Conservation (phyloP, 768 basidiomycete genomes). For the Daedaleopsis sinensis region DNA sequence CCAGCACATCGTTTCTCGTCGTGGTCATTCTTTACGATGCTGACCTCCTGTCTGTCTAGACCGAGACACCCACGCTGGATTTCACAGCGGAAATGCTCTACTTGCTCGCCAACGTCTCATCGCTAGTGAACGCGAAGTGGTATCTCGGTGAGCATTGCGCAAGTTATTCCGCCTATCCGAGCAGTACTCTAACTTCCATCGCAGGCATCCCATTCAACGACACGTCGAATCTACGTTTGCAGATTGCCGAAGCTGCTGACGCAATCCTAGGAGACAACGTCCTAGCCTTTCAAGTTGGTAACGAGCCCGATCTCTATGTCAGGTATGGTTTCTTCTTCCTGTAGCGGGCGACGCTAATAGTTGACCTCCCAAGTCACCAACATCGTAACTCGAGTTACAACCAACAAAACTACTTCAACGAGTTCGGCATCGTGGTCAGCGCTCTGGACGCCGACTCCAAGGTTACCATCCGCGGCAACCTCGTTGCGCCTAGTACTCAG, state of each 20-base stretch:
- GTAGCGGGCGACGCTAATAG: not conserved
- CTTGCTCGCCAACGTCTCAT: conserved; percentile 47
- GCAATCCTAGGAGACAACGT: conserved; percentile 66
- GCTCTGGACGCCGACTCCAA: conserved; percentile 39
- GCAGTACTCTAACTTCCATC: no score
- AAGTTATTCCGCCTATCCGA: not conserved
- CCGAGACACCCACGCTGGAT: conserved; percentile 52
- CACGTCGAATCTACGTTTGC: conserved; percentile 51
- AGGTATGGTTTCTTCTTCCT: conserved; percentile 12
- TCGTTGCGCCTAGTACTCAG: conserved; percentile 32
- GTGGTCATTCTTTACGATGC: conserved; percentile 15
- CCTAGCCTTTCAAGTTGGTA: conserved; percentile 68
- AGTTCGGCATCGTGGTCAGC: conserved; percentile 51
- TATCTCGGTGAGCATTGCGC: conserved; percentile 38
- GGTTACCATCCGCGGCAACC: conserved; percentile 37
- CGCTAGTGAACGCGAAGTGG: conserved; percentile 48
- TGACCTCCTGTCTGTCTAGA: conserved; percentile 38
- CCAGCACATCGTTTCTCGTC: no score
- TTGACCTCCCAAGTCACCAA: conserved; percentile 30
- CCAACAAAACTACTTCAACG: conserved; percentile 49
- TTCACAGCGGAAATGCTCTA: conserved; percentile 53
- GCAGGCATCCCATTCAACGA: conserved; percentile 68
- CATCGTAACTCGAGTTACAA: conserved; percentile 38
- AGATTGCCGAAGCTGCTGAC: conserved; percentile 60
- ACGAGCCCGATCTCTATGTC: conserved; percentile 79